Base-by-base conservation (phyloP, 768 basidiomycete species). In the Phylloporus sp. region DNA sequence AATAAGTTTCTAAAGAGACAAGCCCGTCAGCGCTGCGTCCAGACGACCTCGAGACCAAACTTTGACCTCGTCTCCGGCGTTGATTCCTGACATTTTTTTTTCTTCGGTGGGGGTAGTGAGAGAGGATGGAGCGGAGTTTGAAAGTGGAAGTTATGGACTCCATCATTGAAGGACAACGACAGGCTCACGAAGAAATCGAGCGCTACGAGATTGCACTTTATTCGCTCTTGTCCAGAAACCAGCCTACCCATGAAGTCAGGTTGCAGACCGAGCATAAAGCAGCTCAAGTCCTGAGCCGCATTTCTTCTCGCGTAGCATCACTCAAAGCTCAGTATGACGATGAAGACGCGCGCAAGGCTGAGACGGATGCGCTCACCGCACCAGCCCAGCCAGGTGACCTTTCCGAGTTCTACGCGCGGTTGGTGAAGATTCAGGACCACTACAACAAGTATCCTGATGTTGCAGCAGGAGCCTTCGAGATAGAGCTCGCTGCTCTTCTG, bases 391-490 rank as follows among this genome's bases (percentile, higher is more conserved):
- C 77, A 38, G 79, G 81, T 68, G 80, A 97, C 69, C 76, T 98
- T 42, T 82, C 85, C 38, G 91, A 95, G 68, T 99, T 99, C 73
- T 98, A 99, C 72, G 75, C 84, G 67, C 85, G 96, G 73, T 84
- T 98, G 76, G 84, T 82, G 63, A 92, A 89, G 79, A 83, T 98
- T 69, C 90, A 94, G 72, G 92, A 94, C 65, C 91, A 95, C 79
- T 84, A 98, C 77, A 79, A 78, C 71, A 90, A 90, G 75, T 93
- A 97, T 77, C 93, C 93, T 72, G 88, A 94, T 72, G 74, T 86
- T 70, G 77, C 79, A 61, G 75, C 83, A 75, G 84, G 80, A 61
- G 76, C 84, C 50, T 85, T 95, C 68, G 84, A 90, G 67, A 74
- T 82, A 53, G 92, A 95, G 69, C 77, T 96, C 55, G 82, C 84